Evolutionary conservation across 495 filamentous ascomycete species (phyloP), one percentile per base, ranked within the genome.

Genomic region (Neurospora tetrasperma): DNA sequence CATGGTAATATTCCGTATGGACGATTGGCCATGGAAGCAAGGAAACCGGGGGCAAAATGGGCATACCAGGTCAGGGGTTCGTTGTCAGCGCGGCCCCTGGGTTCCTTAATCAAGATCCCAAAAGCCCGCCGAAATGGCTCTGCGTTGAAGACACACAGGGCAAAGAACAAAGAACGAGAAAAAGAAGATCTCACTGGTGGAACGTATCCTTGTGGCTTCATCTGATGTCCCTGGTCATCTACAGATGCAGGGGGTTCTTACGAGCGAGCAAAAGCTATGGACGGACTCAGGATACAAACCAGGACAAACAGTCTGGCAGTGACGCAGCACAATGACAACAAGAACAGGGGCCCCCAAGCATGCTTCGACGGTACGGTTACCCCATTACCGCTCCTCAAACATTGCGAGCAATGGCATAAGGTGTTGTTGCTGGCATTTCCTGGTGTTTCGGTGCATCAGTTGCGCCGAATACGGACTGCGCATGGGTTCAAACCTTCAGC

Each of bases 211-310:
- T 59, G 27, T 41, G 62, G n/a, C 62, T 73, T 68, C 39, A 69
- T 42, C 27, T 68, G 27, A 39, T 42, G 59, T 42, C 27, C 40
- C 39, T 16, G 46, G 73, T 76, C 74, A 70, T 42, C 31, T 43
- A 72, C 77, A 71, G 72, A 77, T 77, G 10, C 75, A 78, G 77
- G 77, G 75, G 76, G 76, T 44, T 71, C 73, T 74, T 77, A 72
- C 75, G 75, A 77, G 23, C 54, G 54, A 62, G 54, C 54, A 62
- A 62, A 62, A 62, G 54, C 54, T 27, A 62, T 62, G 54, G 54
- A 62, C 54, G 54, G 54, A 62, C 54, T 62, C 54, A 35, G 31
- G 7, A 62, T 62, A 62, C 54, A 62, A 48, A 31, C 23, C 48
- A 31, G 48, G 75, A 31, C 40, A 72, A 71, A 48, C 62, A 72